phyloP scores from a whole-genome alignment of 202 grass and related monocot species.

The Schoenoplectus tabernaemontani region DNA sequence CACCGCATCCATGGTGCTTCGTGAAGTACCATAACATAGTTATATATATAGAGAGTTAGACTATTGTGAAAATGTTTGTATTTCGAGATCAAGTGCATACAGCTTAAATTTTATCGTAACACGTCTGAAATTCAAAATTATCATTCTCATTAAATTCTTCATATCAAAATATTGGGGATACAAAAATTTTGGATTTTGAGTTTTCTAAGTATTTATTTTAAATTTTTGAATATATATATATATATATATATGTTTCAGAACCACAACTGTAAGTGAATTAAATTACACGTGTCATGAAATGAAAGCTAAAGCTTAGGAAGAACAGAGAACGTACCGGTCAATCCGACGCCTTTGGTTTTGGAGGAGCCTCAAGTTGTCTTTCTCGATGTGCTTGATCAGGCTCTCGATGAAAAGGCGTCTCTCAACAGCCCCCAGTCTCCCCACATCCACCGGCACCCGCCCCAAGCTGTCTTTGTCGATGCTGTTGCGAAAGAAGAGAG shows the following conservation, averaged over 20 bases:
- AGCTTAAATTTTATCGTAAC: no score
- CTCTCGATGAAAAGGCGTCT: constrained; percentile 33
- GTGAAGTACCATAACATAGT: no score
- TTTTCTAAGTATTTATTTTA: no score
- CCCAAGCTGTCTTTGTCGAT: background rate
- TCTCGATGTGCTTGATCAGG: constrained; percentile 35
- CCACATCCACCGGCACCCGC: constrained; percentile 33
- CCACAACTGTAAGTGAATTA: background rate
- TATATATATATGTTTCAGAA: background rate
- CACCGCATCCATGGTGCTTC: no score
- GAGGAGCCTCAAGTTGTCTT: constrained; percentile 50
- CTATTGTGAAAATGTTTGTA: no score
- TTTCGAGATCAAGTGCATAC: no score
- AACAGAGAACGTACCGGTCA: background rate
- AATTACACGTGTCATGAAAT: background rate
- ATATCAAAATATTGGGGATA: no score
- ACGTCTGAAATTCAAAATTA: no score
- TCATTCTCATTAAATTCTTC: no score
- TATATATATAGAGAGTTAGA: no score
- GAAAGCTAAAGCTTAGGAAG: background rate
- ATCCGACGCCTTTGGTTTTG: constrained; percentile 40
- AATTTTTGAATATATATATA: no score
- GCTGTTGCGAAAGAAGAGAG: constrained; percentile 16
- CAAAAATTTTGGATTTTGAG: no score
- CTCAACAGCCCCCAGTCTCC: constrained; percentile 23